Base-by-base conservation (phyloP, 2,329 filamentous ascomycete species). In the Diaporthe ilicicola region DNA sequence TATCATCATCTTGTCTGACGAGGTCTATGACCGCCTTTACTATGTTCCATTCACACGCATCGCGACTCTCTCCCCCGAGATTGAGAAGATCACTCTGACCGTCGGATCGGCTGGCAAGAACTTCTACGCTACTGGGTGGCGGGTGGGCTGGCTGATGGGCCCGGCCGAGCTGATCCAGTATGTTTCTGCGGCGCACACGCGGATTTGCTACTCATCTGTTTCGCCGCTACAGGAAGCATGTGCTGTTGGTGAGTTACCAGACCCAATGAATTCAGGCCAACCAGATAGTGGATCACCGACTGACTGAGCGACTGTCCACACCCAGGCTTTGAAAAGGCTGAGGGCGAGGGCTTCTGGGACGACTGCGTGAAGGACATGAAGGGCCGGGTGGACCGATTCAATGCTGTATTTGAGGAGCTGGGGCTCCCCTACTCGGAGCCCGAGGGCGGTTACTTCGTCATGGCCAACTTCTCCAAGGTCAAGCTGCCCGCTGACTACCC, bases 111-210 rank as follows among this genome's bases (percentile, higher is more conserved):
- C 94, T 1, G 96, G 96, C 76, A 99, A 99, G 88, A 97, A 96
- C 85, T 99, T 99, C 82, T 98, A 98, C 79, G 94, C 94, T 70
- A 99, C 96, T 0, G 96, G 96, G 59, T 99, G 96, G 96, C 91
- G 96, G 70, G 95, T 98, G 5, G 89, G 96, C 69, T 99, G 95
- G 91, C 86, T 99, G 46, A 96, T 98, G 78, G 96, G 96, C 0
- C 94, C 93, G 0, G 89, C 94, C 67, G 89, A 97, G 73, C 86
- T 98, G 66, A 94, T 98, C 83, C 93, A 97, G 79, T 93, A 97
- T 79, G 95, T 97, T 42, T 90, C 93, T 13, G 94, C 94, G 22
- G 96, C 96, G 0, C 96, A 99, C 81, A 98, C 95, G 0, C 90
- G 95, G 67, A 98, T 99, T 79, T 98, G 96, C 86, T 99, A 96